Evolutionary conservation across 2,329 filamentous ascomycete species (phyloP), one percentile per base, ranked within the genome.

Genomic region (Exophiala oligosperma): DNA sequence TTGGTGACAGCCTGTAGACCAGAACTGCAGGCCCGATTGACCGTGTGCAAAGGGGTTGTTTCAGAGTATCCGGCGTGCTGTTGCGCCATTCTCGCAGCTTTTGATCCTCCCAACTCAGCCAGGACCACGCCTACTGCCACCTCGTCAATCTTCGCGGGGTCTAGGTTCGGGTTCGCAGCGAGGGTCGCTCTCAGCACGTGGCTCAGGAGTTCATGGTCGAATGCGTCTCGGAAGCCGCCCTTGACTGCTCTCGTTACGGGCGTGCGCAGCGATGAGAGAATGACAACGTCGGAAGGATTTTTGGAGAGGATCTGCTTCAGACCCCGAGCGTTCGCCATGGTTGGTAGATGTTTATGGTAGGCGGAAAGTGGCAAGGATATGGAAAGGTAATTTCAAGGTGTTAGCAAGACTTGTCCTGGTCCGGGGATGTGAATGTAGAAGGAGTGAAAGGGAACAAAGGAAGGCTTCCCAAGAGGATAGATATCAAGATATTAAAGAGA

Each of bases 61-160:
- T 83, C 82, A 14, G 89, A 83, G 70, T 87, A 90, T 35, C 91
- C 91, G 57, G 88, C 87, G 76, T 96, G 90, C 75, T 92, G 89
- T 67, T 93, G 84, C 46, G 91, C 91, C 90, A 95, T 96, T 64
- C 92, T 89, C 1, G 89, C 91, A 0, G 92, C 92, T 79, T 97
- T 97, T 66, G 84, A 87, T 57, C 92, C 92, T 64, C 92, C 92
- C 12, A 97, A 88, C 74, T 96, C 92, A 28, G 91, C 91, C 54
- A 97, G 85, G 3, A 97, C 92, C 35, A 91, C 92, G 65, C 92
- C 93, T 56, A 97, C 87, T 63, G 87, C 88, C 2, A 97, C 84
- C 70, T 97, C 93, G 67, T 95, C 81, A 64, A 93, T 85, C 48
- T 81, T 76, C 2, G 82, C 75, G 0, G 89, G 85, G 67, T 90